Evolutionary conservation across 2,329 filamentous ascomycete genomes (phyloP).

Genomic region (Monilinia aucupariae): DNA sequence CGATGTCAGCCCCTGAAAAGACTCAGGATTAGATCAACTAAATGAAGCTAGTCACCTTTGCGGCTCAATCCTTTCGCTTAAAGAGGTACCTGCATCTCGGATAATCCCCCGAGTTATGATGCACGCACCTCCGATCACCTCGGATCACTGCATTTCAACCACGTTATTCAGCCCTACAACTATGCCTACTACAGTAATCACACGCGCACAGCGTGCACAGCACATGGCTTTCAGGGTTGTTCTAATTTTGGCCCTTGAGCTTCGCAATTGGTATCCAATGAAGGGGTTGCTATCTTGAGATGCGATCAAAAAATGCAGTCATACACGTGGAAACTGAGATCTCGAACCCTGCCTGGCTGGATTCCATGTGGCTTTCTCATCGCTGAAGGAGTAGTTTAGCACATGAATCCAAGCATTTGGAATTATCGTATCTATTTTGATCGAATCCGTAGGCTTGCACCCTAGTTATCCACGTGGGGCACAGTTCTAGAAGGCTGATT

Average conservation of each 20-base stretch:
- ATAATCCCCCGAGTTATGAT: not conserved
- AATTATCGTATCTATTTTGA: slow-evolving; percentile 5
- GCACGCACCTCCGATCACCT: slow-evolving; percentile 1
- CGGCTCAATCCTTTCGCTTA: not conserved
- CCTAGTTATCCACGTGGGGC: slow-evolving; percentile 3
- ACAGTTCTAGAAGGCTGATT: not conserved
- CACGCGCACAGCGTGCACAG: not conserved
- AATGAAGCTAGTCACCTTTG: not conserved
- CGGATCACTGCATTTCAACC: slow-evolving; percentile 5
- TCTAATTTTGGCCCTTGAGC: not conserved
- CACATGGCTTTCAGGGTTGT: slow-evolving; percentile 2
- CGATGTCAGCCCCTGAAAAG: not conserved
- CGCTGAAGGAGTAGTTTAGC: not conserved
- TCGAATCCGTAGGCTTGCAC: not conserved
- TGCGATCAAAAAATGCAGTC: slow-evolving; percentile 6
- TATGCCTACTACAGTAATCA: not conserved
- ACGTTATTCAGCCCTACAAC: slow-evolving; percentile 4
- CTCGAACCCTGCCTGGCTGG: not conserved
- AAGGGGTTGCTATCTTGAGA: not conserved
- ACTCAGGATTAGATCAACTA: not conserved
- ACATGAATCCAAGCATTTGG: slow-evolving; percentile 1
- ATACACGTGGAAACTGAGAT: slow-evolving; percentile 10
- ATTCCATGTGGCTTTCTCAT: not conserved
- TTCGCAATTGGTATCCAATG: not conserved
- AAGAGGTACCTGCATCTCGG: not conserved